These are phyloP conservation scores for Tuber melanosporum DNA, from an alignment of 495 filamentous ascomycete species.

Conservation along the genomic window DNA sequence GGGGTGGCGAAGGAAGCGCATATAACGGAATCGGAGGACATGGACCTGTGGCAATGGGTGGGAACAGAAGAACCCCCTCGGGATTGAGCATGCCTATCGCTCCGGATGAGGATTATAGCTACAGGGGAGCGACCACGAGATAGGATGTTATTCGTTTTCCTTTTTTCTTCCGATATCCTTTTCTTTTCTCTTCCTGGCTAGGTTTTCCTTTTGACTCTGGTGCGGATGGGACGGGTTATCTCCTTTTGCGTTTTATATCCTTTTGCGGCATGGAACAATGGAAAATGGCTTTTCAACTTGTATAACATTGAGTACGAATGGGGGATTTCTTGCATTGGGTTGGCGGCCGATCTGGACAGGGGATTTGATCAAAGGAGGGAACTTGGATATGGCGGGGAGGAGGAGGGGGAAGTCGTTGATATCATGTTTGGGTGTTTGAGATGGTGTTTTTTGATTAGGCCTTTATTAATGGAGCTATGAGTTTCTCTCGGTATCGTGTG, in stretches of 20 bases:
- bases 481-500: not conserved
- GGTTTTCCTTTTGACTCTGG: not conserved
- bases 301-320: constrained; percentile 2
- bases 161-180: not conserved
- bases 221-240: constrained; percentile 1
- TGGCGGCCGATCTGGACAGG: not conserved
- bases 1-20: constrained; percentile 35
- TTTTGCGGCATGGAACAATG: constrained; percentile 6
- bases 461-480: not conserved
- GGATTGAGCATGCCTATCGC: constrained; percentile 33
- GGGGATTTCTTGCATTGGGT: not conserved
- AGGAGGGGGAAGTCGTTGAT: not conserved
- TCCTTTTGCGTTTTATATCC: constrained; percentile 1
- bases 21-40: constrained; percentile 37
- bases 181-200: not conserved
- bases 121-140: constrained; percentile 20
- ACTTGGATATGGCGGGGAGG: not conserved
- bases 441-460: not conserved
- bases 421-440: constrained; percentile 2
- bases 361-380: not conserved
- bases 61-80: not conserved
- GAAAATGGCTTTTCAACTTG: not conserved
- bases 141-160: constrained; percentile 4
- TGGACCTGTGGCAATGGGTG: constrained; percentile 24
- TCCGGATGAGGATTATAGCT: constrained; percentile 29